Percentiles rank a stretch among this genome's conserved stretches.
These are phyloP conservation scores for Geum urbanum DNA, from an alignment of 306 rosid species.

Conservation along the genomic window DNA sequence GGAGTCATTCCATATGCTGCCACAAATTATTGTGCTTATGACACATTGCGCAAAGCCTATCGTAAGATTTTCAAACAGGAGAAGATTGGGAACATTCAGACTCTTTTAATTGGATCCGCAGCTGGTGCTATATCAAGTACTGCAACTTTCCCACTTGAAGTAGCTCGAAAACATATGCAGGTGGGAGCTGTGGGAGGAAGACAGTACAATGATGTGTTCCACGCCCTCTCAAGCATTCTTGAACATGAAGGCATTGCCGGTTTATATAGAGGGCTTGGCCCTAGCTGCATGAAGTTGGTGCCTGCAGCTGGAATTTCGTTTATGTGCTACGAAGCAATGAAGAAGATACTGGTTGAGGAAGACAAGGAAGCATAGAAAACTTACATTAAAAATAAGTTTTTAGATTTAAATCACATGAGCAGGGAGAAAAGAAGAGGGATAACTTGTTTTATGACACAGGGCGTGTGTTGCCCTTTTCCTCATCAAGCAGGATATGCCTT, in stretches of 20 bases:
- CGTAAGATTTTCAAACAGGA: slow-evolving; percentile 65
- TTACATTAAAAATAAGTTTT: not conserved
- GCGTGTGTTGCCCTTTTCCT: slow-evolving; percentile 7
- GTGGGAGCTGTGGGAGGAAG: slow-evolving; percentile 86
- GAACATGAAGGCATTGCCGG: slow-evolving; percentile 79
- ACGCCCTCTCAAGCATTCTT: slow-evolving; percentile 77
- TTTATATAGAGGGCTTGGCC: slow-evolving; percentile 79
- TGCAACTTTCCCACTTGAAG: slow-evolving; percentile 95
- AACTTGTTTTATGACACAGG: slow-evolving; percentile 8
- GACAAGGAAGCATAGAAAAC: slow-evolving; percentile 46
- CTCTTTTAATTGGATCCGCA: slow-evolving; percentile 88
- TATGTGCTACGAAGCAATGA: slow-evolving; percentile 99
- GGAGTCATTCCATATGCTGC: slow-evolving; percentile 95
- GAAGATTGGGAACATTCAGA: slow-evolving; percentile 85
- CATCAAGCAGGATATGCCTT: slow-evolving; percentile 21
- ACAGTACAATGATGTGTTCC: slow-evolving; percentile 69
- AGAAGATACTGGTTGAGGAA: slow-evolving; percentile 64
- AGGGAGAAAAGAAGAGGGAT: slow-evolving; percentile 11
- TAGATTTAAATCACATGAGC: slow-evolving; percentile 2
- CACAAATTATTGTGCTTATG: slow-evolving; percentile 82
- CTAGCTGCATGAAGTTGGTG: slow-evolving; percentile 93
- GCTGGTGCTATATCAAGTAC: slow-evolving; percentile 92
- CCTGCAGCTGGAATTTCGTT: slow-evolving; percentile 97
- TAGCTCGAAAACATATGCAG: slow-evolving; percentile 99
- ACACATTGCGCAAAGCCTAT: slow-evolving; percentile 71